phyloP scores from a whole-genome alignment of 257 asterid genomes.

The Mitragyna speciosa region DNA sequence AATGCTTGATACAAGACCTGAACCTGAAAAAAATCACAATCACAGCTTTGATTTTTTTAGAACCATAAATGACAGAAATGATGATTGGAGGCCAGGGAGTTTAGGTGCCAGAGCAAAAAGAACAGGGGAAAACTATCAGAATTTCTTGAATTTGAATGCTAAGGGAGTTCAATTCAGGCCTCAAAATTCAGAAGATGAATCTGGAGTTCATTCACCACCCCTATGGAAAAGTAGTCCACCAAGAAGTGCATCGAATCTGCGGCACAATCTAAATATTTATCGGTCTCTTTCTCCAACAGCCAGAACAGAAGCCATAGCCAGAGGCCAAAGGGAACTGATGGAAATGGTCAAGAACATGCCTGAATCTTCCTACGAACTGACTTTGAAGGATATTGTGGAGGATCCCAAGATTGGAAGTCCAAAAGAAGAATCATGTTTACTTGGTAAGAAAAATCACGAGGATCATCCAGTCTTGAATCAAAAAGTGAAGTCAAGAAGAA shows the following conservation, averaged over 20 bases:
- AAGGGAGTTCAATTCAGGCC: slow-evolving; percentile 43
- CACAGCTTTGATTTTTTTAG: slow-evolving; percentile 23
- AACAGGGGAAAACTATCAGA: slow-evolving; percentile 17
- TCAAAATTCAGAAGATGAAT: slow-evolving; percentile 32
- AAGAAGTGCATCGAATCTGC: slow-evolving; percentile 41
- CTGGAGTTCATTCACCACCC: slow-evolving; percentile 60
- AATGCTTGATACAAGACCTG: slow-evolving; percentile 54
- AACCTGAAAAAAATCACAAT: slow-evolving; percentile 5
- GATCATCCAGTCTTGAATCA: slow-evolving; percentile 19
- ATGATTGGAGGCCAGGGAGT: slow-evolving; percentile 16
- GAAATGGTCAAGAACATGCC: slow-evolving; percentile 87
- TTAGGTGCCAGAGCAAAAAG: slow-evolving; percentile 13
- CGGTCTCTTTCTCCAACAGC: slow-evolving; percentile 51
- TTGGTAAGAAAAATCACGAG: slow-evolving; percentile 4
- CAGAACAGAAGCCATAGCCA: slow-evolving; percentile 64
- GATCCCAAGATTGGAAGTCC: slow-evolving; percentile 28
- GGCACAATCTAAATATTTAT: slow-evolving; percentile 28
- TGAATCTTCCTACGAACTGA: slow-evolving; percentile 63
- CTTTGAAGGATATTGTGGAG: slow-evolving; percentile 75
- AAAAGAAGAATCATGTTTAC: slow-evolving; percentile 18
- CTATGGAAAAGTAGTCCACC: slow-evolving; percentile 54
- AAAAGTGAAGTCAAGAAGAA: slow-evolving; percentile 27
- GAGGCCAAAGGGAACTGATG: slow-evolving; percentile 83
- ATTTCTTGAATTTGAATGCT: slow-evolving; percentile 19
- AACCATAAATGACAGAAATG: slow-evolving; percentile 7